A percentile compares a stretch with the other conserved stretches of the same genome.
phyloP scores from a whole-genome alignment of 2,329 filamentous ascomycete species.

The Fusarium subglutinans region DNA sequence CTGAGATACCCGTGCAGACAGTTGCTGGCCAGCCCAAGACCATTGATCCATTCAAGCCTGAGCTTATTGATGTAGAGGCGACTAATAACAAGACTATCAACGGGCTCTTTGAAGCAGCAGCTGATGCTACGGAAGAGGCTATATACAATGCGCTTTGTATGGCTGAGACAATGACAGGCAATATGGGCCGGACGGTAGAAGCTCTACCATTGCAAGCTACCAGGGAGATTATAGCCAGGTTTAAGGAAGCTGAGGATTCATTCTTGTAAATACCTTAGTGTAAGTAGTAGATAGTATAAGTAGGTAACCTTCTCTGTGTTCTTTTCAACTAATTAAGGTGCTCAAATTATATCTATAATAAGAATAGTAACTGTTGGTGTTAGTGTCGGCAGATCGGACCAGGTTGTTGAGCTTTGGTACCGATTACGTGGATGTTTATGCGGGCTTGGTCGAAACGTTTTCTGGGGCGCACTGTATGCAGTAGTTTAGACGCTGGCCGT shows the following conservation, averaged over 20 bases:
- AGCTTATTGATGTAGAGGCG: accelerated
- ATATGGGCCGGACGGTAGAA: background rate
- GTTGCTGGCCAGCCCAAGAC: background rate
- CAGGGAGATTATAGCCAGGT: background rate
- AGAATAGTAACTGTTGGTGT: background rate
- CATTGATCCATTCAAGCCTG: background rate
- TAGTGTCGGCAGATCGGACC: background rate
- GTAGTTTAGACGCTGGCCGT: background rate
- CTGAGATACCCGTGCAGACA: background rate
- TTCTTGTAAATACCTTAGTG: background rate
- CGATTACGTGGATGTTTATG: background rate
- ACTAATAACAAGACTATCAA: background rate
- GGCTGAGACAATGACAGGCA: background rate
- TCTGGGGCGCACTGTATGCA: background rate
- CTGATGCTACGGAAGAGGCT: background rate
- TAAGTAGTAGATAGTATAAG: background rate
- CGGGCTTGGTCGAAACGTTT: background rate
- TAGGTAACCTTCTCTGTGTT: background rate
- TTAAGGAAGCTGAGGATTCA: background rate
- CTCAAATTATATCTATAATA: background rate
- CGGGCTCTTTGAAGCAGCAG: background rate
- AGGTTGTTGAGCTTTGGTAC: background rate
- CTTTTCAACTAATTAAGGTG: background rate
- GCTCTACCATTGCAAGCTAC: background rate
- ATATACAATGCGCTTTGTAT: background rate